Base-by-base conservation (phyloP, 2,329 filamentous ascomycete genomes). In the Aspergillus luchuensis region DNA sequence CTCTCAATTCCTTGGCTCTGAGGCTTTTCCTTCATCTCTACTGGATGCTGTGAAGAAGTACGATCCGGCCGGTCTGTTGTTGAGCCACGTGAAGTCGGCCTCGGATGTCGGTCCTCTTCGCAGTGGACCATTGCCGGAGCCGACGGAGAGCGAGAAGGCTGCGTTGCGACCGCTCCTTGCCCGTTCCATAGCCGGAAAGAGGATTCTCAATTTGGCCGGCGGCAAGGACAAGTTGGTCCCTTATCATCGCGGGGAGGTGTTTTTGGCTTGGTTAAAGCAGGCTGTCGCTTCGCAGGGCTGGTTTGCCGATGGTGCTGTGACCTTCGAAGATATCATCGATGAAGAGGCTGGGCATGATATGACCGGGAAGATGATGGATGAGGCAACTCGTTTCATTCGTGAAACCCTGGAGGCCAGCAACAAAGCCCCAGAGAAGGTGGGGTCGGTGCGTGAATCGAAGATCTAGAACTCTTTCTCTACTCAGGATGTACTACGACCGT, bases 31-130 rank as follows among this genome's bases (percentile, higher is more conserved):
- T 0, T 74, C 77, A 0, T 82, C 86, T 0, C 83, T 97, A 6
- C 77, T 93, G 1, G 77, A 83, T 1, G 82, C 86, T 0, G 85
- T 92, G 30, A 78, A 82, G 21, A 84, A 83, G 57, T 85, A 83
- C 61, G 95, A 99, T 69, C 92, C 94, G 0, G 90, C 89, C 19
- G 89, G 85, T 1, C 79, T 95, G 6, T 76, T 97, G 8, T 87
- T 96, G 5, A 84, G 85, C 49, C 79, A 82, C 1, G 63, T 76
- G 56, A 65, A 68, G 15, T 63, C 66, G 11, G 62, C 60, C 13
- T 48, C 63, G 8, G 60, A 68, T 19, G 58, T 66, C 45, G 63
- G 65, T 17, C 66, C 71, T 13, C 63, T 71, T n/a, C 73, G 72
- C 25, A 67, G 71, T 25, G 70, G 63, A 2, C 67, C 70, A 3